phyloP scores from a whole-genome alignment of 352 stramenopile genomes.

The Phytophthora aleatoria region DNA sequence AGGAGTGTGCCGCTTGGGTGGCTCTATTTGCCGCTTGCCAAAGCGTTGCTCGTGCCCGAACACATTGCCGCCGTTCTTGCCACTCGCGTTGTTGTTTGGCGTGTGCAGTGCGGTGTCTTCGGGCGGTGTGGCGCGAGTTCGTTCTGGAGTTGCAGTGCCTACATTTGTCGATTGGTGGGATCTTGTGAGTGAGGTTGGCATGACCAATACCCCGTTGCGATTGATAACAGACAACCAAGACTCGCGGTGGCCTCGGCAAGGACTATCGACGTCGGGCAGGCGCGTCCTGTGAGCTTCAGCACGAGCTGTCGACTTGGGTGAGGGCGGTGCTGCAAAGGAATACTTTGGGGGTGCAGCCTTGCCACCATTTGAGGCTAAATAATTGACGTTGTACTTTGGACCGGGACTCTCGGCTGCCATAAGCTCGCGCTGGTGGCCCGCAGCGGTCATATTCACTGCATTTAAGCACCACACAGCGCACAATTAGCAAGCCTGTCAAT shows the following conservation, averaged over 20 bases:
- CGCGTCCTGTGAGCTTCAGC: constrained; percentile 57
- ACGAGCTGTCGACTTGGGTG: constrained; percentile 24
- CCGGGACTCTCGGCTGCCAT: constrained; percentile 79
- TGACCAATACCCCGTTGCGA: constrained; percentile 79
- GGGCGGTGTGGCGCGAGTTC: constrained; percentile 8
- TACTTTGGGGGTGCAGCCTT: constrained; percentile 55
- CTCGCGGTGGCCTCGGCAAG: constrained; percentile 64
- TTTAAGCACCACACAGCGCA: not conserved
- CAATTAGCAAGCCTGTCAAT: not conserved
- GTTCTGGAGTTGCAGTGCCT: constrained; percentile 20
- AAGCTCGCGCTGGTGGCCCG: constrained; percentile 71
- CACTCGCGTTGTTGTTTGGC: constrained; percentile 30
- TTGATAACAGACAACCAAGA: constrained; percentile 87
- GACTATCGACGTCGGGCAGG: constrained; percentile 56
- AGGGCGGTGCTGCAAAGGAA: constrained; percentile 64
- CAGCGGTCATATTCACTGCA: constrained; percentile 71
- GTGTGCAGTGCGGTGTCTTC: constrained; percentile 17
- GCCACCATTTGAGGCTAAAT: constrained; percentile 56
- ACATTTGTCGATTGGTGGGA: constrained; percentile 20
- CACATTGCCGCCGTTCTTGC: constrained; percentile 46
- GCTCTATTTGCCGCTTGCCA: constrained; percentile 49
- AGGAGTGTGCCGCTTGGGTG: constrained; percentile 35
- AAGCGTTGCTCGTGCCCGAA: constrained; percentile 85
- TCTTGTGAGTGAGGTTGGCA: constrained; percentile 52
- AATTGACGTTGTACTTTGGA: constrained; percentile 84